Evolutionary conservation across 2,329 filamentous ascomycete genomes (phyloP), one percentile per base, ranked within the genome.

Genomic region (Talaromyces amestolkiae): DNA sequence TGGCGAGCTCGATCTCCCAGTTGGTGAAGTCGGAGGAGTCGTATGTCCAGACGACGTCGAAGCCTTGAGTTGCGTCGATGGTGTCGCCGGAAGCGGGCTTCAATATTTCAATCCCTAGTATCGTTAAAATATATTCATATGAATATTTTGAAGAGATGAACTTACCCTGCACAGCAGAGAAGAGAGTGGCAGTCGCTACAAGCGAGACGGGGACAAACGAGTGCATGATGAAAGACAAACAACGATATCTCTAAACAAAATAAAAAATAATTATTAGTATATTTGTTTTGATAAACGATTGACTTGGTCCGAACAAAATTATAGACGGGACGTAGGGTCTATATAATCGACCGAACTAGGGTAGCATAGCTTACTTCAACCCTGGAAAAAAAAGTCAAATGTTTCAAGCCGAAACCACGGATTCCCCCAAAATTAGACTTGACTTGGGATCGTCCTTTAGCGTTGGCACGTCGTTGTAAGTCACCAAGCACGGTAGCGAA

Each of bases 1-100:
- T 60, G 53, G 58, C 64, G 15, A 66, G 43, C 53, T 63, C 59
- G n/a, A 66, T 63, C 24, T 66, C 64, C 64, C 64, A 66, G 64
- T 66, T 51, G 35, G 43, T 58, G 39, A 49, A 58, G 35, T 66
- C 64, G 41, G 64, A 63, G 27, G 59, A 63, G 53, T 63, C 60
- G 64, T 66, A 66, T n/a, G 33, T 43, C 64, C 64, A 66, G 53
- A 66, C 64, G 19, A 66, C 56, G 37, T 66, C 64, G 43, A 66
- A 66, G 33, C 64, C 64, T 22, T 66, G 33, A 13, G 51, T 43
- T 24, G 64, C 59, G 31, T 66, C 49, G 53, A 66, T 60, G 22
- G 64, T 66, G 8, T 63, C 59, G 27, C 64, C 64, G 17, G 5
- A 24, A 19, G 64, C 43, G 24, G 64, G 64, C 33, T 63, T 49